Conservation (phyloP, 148 eudicot genomes). For the Rhododendron vialii region DNA sequence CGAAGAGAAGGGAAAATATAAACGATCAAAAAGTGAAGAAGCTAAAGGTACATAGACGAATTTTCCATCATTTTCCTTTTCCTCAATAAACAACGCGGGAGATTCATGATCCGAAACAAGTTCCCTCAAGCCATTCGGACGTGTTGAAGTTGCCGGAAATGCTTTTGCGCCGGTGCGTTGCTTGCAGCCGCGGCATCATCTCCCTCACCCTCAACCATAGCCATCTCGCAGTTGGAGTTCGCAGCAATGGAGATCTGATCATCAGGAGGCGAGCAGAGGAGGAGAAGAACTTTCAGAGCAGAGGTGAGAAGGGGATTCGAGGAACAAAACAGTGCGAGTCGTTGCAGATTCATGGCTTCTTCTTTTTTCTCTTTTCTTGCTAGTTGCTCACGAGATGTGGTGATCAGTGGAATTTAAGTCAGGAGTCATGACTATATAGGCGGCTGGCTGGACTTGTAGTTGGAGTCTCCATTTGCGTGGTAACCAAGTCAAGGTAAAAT, state of each 20-base stretch:
- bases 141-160: slow-evolving; percentile 13
- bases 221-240: neutral
- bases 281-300: neutral
- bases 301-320: neutral
- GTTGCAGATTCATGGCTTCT: slow-evolving; percentile 7
- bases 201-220: neutral
- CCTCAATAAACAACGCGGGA: neutral
- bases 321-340: neutral
- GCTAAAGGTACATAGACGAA: neutral
- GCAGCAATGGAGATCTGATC: neutral
- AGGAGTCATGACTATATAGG: neutral
- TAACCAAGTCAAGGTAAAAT: neutral
- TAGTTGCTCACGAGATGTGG: neutral
- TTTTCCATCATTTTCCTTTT: neutral
- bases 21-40: neutral
- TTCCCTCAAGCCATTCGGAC: neutral
- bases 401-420: neutral
- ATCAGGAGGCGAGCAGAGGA: neutral
- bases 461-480: neutral
- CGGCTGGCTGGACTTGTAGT: neutral
- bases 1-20: neutral
- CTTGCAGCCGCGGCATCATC: neutral
- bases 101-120: neutral
- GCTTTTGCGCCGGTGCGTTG: slow-evolving; percentile 3
- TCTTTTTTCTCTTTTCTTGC: neutral